These are phyloP conservation scores for Pichia membranifaciens DNA, from an alignment of 805 yeast genomes.

Conservation along the genomic window DNA sequence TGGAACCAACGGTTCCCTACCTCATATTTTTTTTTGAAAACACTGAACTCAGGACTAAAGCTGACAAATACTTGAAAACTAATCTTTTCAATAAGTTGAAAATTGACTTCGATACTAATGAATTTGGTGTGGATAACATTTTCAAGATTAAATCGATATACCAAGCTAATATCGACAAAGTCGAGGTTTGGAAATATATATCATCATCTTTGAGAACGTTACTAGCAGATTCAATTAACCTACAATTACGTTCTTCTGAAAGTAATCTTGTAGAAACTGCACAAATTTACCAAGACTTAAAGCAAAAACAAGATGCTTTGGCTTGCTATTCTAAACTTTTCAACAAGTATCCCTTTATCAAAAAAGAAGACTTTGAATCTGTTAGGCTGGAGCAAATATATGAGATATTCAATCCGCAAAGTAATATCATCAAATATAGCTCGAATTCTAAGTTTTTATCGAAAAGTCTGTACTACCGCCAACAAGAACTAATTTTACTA, in stretches of 20 bases:
- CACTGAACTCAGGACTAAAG: slow-evolving; percentile 18
- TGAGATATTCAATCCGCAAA: slow-evolving; percentile 5
- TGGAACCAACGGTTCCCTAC: slow-evolving; percentile 50
- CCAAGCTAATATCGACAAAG: slow-evolving; percentile 32
- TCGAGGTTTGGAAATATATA: slow-evolving; percentile 48
- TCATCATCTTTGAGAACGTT: slow-evolving; percentile 41
- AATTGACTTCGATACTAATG: slow-evolving; percentile 25
- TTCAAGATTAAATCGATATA: slow-evolving; percentile 36
- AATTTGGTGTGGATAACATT: slow-evolving; percentile 30
- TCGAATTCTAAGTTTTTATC: slow-evolving; percentile 17
- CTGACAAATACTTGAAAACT: slow-evolving; percentile 27
- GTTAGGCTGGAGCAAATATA: slow-evolving; percentile 14
- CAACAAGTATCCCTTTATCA: slow-evolving; percentile 13
- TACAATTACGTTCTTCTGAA: slow-evolving; percentile 36
- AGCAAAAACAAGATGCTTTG: slow-evolving; percentile 56
- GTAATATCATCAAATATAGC: slow-evolving; percentile 4
- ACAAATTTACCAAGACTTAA: slow-evolving; percentile 40
- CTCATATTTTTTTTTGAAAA: slow-evolving; percentile 47
- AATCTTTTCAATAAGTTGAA: slow-evolving; percentile 28
- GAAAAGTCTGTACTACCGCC: slow-evolving; percentile 19
- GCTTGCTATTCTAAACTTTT: slow-evolving; percentile 44
- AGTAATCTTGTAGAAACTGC: slow-evolving; percentile 29
- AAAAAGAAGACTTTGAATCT: slow-evolving; percentile 13
- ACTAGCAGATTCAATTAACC: slow-evolving; percentile 47
- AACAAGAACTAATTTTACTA: slow-evolving; percentile 21